These are phyloP conservation scores for Saccharomycopsis hybrid DNA, from an alignment of 1,139 yeast genomes.

Conservation along the genomic window DNA sequence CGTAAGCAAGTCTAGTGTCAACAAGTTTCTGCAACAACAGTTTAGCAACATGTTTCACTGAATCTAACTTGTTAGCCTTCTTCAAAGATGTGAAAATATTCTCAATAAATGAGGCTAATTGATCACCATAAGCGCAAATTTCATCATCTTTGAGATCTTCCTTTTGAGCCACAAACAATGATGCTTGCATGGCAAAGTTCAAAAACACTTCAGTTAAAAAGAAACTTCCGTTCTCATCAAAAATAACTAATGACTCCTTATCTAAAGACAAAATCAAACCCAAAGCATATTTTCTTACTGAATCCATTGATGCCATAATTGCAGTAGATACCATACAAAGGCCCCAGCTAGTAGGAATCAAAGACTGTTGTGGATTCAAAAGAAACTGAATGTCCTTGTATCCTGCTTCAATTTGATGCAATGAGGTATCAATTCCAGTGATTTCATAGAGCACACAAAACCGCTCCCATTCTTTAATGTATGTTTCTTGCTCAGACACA, in stretches of 20 bases:
- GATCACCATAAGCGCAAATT: conserved; percentile 54
- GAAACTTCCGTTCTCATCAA: conserved; percentile 41
- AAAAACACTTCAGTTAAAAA: conserved; percentile 49
- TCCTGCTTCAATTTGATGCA: conserved; percentile 84
- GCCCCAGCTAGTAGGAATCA: conserved; percentile 66
- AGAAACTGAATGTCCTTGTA: conserved; percentile 53
- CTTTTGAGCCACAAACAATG: conserved; percentile 41
- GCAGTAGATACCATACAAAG: conserved; percentile 70
- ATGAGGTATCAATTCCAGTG: conserved; percentile 75
- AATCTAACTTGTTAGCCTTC: conserved; percentile 28
- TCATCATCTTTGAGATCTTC: conserved; percentile 27
- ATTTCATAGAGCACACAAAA: conserved; percentile 73
- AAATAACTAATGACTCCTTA: conserved; percentile 37
- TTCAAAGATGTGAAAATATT: conserved; percentile 37
- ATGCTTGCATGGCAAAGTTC: conserved; percentile 61
- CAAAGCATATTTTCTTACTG: conserved; percentile 63
- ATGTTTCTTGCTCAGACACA: conserved; percentile 26
- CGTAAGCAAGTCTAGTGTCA: conserved; percentile 49
- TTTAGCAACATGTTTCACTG: conserved; percentile 4
- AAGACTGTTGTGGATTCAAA: conserved; percentile 40
- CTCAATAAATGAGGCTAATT: conserved; percentile 41
- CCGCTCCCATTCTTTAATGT: conserved; percentile 60
- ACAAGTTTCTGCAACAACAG: conserved; percentile 40
- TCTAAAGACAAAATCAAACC: conserved; percentile 51
- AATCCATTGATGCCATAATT: conserved; percentile 69